These are phyloP conservation scores for Coemansia javaensis DNA, from an alignment of 192 early-diverging fungal genomes.

Conservation along the genomic window DNA sequence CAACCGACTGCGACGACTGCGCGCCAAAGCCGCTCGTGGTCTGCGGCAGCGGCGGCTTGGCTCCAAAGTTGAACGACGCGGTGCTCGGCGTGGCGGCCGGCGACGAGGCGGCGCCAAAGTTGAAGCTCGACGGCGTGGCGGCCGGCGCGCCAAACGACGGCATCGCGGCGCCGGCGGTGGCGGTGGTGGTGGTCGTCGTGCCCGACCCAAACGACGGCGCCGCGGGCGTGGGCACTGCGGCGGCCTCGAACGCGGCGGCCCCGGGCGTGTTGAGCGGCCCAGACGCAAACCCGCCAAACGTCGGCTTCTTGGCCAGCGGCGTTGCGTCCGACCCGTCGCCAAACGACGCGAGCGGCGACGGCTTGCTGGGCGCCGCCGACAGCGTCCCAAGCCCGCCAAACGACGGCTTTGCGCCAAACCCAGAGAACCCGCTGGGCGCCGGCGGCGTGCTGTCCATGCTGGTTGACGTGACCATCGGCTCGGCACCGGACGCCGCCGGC, in stretches of 20 bases:
- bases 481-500: slow-evolving; percentile 1
- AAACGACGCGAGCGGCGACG: slow-evolving; percentile 6
- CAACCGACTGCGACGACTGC: slow-evolving; percentile 5
- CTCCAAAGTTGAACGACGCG: slow-evolving; percentile 15
- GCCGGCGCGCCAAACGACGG: slow-evolving; percentile 33
- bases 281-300: slow-evolving; percentile 20
- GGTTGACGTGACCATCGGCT: too few species aligned
- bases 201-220: slow-evolving; percentile 21
- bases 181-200: too few species aligned
- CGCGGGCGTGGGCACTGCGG: slow-evolving; percentile 30
- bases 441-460: neutral
- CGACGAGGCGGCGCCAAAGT: slow-evolving; percentile 28
- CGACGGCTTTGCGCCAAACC: neutral
- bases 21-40: slow-evolving; percentile 19
- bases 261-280: slow-evolving; percentile 33
- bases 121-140: slow-evolving; percentile 28
- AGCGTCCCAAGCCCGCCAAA: slow-evolving; percentile 9
- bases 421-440: neutral
- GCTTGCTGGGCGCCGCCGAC: slow-evolving; percentile 4
- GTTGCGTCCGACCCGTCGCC: slow-evolving; percentile 2
- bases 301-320: slow-evolving; percentile 22
- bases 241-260: slow-evolving; percentile 36
- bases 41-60: slow-evolving; percentile 7
- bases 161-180: slow-evolving; percentile 1
- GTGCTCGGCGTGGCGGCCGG: slow-evolving; percentile 22